Percentiles rank a stretch among this genome's conserved stretches.
Conservation (phyloP, 2,329 filamentous ascomycete genomes). For the Fusarium buxicola region DNA sequence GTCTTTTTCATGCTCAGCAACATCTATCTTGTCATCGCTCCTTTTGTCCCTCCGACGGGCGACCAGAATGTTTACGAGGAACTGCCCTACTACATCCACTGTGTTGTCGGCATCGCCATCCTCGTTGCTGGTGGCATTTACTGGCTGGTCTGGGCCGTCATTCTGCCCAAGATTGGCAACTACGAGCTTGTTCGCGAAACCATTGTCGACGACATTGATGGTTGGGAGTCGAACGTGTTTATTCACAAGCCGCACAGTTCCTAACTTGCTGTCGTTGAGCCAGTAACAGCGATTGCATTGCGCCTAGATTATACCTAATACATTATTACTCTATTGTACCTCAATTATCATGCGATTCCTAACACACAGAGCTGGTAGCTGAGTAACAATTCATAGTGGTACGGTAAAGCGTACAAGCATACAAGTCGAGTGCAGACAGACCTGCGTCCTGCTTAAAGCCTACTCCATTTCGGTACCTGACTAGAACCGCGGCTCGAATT, state of each 20-base stretch:
- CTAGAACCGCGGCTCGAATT: background rate
- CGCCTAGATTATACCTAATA: constrained; percentile 25
- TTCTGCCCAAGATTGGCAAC: constrained; percentile 62
- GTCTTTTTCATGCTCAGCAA: constrained; percentile 72
- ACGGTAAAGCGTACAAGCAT: too few relatives aligned
- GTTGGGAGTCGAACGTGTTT: constrained; percentile 71
- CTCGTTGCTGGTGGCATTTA: constrained; percentile 65
- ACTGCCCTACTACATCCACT: constrained; percentile 69
- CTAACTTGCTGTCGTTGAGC: constrained; percentile 4
- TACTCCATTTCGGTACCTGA: constrained; percentile 3
- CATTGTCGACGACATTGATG: constrained; percentile 67
- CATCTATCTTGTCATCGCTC: constrained; percentile 69
- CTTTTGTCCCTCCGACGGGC: constrained; percentile 64
- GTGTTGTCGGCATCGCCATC: constrained; percentile 67
- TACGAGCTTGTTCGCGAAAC: constrained; percentile 69
- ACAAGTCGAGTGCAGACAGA: too few relatives aligned
- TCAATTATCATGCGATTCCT: too few relatives aligned
- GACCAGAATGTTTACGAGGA: constrained; percentile 65
- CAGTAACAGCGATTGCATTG: constrained; percentile 7
- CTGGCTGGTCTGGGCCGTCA: constrained; percentile 66
- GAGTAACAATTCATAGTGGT: too few relatives aligned
- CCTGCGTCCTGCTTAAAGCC: too few relatives aligned
- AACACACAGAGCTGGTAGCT: too few relatives aligned
- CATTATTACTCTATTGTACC: background rate
- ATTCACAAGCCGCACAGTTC: constrained; percentile 52